phyloP scores from a whole-genome alignment of 148 eudicot species.

The Silene uniflora region DNA sequence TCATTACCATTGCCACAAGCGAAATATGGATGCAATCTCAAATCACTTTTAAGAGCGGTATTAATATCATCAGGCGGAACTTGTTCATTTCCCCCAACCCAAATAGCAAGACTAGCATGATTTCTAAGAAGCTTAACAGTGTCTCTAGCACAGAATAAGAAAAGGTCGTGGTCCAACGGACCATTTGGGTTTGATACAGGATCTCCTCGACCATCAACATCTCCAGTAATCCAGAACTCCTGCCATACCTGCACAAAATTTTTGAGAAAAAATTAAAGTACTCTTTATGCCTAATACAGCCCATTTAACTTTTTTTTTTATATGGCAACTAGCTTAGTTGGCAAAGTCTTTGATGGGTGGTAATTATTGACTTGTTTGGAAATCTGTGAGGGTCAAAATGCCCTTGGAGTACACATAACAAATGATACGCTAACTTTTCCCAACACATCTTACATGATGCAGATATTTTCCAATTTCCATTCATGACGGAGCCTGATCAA shows the following conservation, averaged over 20 bases:
- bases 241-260: conserved; percentile 79
- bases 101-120: conserved; percentile 97
- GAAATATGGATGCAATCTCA: conserved; percentile 69
- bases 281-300: too few relatives aligned
- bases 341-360: too few relatives aligned
- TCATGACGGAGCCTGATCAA: not conserved
- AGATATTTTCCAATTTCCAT: not conserved
- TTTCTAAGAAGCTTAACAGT: conserved; percentile 90
- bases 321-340: too few relatives aligned
- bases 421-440: not conserved
- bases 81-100: conserved; percentile 99
- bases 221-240: conserved; percentile 99
- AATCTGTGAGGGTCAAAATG: too few relatives aligned
- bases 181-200: conserved; percentile 95
- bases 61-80: conserved; percentile 87
- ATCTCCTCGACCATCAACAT: conserved; percentile 84
- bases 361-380: too few relatives aligned
- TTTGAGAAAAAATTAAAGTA: not conserved
- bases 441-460: not conserved
- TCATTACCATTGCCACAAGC: conserved; percentile 26
- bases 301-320: too few relatives aligned
- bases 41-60: conserved; percentile 55
- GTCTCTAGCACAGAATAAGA: conserved; percentile 87
- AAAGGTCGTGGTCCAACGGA: conserved; percentile 91
- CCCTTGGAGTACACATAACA: too few relatives aligned